Evolutionary conservation across 2,329 filamentous ascomycete species (phyloP), one percentile per base, ranked within the genome.

Genomic region (Colletotrichum coccodes): DNA sequence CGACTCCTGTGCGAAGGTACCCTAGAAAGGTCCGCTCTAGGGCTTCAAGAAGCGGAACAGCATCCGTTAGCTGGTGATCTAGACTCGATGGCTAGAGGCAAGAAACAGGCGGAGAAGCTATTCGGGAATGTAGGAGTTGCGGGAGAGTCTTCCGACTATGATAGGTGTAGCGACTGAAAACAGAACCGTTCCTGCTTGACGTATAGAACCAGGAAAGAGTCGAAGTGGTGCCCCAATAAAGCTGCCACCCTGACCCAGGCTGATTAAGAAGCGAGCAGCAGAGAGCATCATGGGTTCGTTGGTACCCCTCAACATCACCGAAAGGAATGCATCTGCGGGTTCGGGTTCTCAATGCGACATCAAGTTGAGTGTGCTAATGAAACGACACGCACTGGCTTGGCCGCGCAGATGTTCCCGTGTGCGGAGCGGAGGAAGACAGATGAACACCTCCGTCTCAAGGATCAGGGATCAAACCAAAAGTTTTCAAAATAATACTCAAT

Each of bases 21-120:
- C 86, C 90, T 21, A 94, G 86, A 75, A 91, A 94, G 21, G 92
- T 94, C 64, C 92, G 84, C 79, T 94, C 91, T 62, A 94, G 86
- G 42, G 92, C 92, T 94, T 73, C 57, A 18, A 21, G 4, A 3
- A 36, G 28, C 28, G 53, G 53, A 34, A 62, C 66, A 61, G 56
- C 58, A 36, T 47, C 52, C 61, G 65, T 68, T 30, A 64, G 70
- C 44, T 68, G 65, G 59, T 71, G 42, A 11, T 7, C 18, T 42
- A 53, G 44, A 46, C 23, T 53, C 60, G 63, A 71, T n/a, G 26
- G 23, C 34, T 14, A 4, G 44, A 16, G 23, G 26, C 18, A 28
- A 44, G 23, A 16, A 26, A 44, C 21, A 60, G 8, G 23, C 47
- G 16, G 14, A 40, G 26, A 12, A 28, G 42, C 5, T 11, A 14